Evolutionary conservation across 2,329 filamentous ascomycete genomes (phyloP).

Genomic region (Sphaceloma murrayae): DNA sequence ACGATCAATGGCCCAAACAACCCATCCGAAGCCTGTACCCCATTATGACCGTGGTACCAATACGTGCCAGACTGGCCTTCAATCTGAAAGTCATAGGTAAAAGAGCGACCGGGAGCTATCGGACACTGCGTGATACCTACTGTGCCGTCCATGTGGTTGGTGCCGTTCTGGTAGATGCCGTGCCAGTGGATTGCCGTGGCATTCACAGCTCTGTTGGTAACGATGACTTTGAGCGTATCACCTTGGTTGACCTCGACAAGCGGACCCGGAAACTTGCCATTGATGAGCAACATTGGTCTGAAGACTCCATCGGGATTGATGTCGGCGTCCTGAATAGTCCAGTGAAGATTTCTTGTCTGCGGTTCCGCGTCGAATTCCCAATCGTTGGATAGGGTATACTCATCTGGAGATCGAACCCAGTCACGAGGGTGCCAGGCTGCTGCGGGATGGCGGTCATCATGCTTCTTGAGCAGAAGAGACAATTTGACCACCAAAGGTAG

Average conservation of each 20-base stretch:
- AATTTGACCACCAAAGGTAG: slow-evolving; percentile 18
- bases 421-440: background rate
- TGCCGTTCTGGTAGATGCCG: slow-evolving; percentile 59
- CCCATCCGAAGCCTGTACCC: slow-evolving; percentile 51
- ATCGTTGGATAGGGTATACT: slow-evolving; percentile 48
- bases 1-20: slow-evolving; percentile 53
- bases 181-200: slow-evolving; percentile 57
- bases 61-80: slow-evolving; percentile 36
- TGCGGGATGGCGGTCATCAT: background rate
- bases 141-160: slow-evolving; percentile 57
- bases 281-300: slow-evolving; percentile 35
- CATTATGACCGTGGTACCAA: slow-evolving; percentile 55
- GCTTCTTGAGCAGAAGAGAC: slow-evolving; percentile 1
- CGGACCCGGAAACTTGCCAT: slow-evolving; percentile 33
- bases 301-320: slow-evolving; percentile 50
- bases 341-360: slow-evolving; percentile 48
- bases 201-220: slow-evolving; percentile 53
- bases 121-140: slow-evolving; percentile 55
- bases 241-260: slow-evolving; percentile 44
- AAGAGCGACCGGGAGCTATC: slow-evolving; percentile 45
- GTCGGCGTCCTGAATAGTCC: slow-evolving; percentile 49
- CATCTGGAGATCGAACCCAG: slow-evolving; percentile 23
- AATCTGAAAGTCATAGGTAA: slow-evolving; percentile 55
- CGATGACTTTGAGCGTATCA: slow-evolving; percentile 57
- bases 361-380: slow-evolving; percentile 48